These are phyloP conservation scores for Hyparrhenia diplandra DNA, from an alignment of 176 grass and related monocot species.

Conservation along the genomic window DNA sequence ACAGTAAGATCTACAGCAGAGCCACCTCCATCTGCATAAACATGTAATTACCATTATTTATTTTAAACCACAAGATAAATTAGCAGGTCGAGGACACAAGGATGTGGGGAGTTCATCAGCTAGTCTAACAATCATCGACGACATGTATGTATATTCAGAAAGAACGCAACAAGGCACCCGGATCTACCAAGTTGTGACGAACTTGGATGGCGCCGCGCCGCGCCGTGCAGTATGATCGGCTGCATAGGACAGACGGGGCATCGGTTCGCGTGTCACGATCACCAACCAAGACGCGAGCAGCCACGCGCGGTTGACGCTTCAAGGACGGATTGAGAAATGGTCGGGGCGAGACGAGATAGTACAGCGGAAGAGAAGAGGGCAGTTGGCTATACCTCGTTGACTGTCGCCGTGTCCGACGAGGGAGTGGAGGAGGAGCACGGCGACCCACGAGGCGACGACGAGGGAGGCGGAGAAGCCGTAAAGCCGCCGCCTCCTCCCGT, in stretches of 20 bases:
- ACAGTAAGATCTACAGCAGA: background rate
- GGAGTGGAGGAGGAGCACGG: slow-evolving; percentile 64
- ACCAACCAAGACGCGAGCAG: no score
- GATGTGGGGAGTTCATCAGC: background rate
- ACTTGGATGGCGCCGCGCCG: background rate
- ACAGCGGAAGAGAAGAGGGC: background rate
- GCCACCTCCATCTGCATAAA: slow-evolving; percentile 63
- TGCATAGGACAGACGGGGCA: background rate
- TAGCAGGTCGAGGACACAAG: no score
- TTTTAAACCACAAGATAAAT: background rate
- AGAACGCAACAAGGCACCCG: background rate
- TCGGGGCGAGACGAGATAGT: background rate
- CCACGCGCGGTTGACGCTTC: no score
- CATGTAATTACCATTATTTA: background rate
- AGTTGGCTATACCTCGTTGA: slow-evolving; percentile 46
- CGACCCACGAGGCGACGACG: slow-evolving; percentile 61
- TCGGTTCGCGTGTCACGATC: background rate
- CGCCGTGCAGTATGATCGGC: background rate
- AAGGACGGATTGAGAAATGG: background rate
- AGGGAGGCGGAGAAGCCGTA: slow-evolving; percentile 73
- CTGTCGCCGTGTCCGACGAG: slow-evolving; percentile 73
- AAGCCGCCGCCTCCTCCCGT: slow-evolving; percentile 41
- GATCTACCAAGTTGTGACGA: slow-evolving; percentile 17
- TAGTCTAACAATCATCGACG: background rate
- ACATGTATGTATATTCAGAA: background rate